A percentile compares a stretch with the other conserved stretches of the same genome.
phyloP scores from a whole-genome alignment of 176 grass and related monocot species.

The Carex scoparia region DNA sequence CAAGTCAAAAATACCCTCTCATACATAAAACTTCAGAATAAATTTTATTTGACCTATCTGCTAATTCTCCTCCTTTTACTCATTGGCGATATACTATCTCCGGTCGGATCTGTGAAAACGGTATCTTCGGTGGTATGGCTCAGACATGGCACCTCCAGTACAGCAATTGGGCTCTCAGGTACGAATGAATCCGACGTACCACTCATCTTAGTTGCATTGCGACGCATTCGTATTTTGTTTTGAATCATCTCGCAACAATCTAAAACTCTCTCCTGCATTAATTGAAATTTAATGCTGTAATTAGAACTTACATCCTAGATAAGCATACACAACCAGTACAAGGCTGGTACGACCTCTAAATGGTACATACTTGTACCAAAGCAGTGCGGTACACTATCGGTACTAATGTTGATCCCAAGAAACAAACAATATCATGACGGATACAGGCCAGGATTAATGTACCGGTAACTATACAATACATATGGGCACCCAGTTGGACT shows the following conservation, averaged over 20 bases:
- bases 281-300: background rate
- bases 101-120: conserved; percentile 48
- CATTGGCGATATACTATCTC: conserved; percentile 46
- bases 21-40: background rate
- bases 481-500: background rate
- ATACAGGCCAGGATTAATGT: background rate
- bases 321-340: background rate
- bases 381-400: background rate
- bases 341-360: background rate
- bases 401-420: background rate
- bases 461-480: background rate
- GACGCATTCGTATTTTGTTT: conserved; percentile 47
- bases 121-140: conserved; percentile 72
- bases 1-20: conserved; percentile 21
- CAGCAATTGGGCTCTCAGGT: conserved; percentile 78
- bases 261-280: conserved; percentile 61
- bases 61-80: conserved; percentile 82
- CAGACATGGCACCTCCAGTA: conserved; percentile 78
- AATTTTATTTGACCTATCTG: conserved; percentile 35
- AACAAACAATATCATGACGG: background rate
- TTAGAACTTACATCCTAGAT: background rate
- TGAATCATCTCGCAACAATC: conserved; percentile 72
- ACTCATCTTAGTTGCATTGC: conserved; percentile 40
- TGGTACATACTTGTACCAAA: background rate
- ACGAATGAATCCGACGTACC: conserved; percentile 40